A percentile compares a stretch with the other conserved stretches of the same genome.
phyloP scores from a whole-genome alignment of 768 basidiomycete species.

The Amanita thiersii region DNA sequence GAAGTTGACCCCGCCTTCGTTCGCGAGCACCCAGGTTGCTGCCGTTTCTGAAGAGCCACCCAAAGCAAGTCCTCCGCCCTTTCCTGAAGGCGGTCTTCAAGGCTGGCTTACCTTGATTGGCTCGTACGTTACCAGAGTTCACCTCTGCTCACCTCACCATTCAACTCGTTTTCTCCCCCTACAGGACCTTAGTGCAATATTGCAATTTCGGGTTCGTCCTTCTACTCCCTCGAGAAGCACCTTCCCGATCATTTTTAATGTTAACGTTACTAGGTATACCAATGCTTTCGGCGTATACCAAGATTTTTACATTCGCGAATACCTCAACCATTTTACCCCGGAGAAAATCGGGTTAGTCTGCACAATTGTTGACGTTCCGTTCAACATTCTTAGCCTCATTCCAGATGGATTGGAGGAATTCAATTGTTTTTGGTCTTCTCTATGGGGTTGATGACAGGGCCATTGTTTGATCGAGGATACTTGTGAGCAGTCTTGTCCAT shows the following conservation, averaged over 20 bases:
- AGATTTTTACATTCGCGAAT: conserved; percentile 21
- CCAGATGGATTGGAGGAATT: conserved; percentile 42
- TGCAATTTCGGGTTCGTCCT: conserved; percentile 1
- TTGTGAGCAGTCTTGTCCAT: conserved; percentile 24
- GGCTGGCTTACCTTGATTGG: conserved; percentile 7
- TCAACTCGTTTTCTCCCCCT: neutral
- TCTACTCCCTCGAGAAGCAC: neutral
- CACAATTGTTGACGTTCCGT: neutral
- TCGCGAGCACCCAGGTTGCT: neutral
- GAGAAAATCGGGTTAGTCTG: conserved; percentile 19
- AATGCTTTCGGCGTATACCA: conserved; percentile 22
- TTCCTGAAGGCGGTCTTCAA: conserved; percentile 4
- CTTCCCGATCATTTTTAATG: neutral
- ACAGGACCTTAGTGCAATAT: conserved; percentile 6
- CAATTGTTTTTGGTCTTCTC: conserved; percentile 44
- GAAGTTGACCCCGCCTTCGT: neutral
- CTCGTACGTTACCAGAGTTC: conserved; percentile 1
- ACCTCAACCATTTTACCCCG: conserved; percentile 17
- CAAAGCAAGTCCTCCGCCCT: neutral
- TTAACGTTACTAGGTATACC: conserved; percentile 14
- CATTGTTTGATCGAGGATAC: conserved; percentile 44
- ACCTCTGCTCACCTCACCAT: neutral
- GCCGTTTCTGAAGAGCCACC: neutral
- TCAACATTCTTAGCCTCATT: neutral
- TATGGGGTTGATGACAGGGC: conserved; percentile 36